Base-by-base conservation (phyloP, 2,329 filamentous ascomycete species). In the Thermoascus crustaceus region DNA sequence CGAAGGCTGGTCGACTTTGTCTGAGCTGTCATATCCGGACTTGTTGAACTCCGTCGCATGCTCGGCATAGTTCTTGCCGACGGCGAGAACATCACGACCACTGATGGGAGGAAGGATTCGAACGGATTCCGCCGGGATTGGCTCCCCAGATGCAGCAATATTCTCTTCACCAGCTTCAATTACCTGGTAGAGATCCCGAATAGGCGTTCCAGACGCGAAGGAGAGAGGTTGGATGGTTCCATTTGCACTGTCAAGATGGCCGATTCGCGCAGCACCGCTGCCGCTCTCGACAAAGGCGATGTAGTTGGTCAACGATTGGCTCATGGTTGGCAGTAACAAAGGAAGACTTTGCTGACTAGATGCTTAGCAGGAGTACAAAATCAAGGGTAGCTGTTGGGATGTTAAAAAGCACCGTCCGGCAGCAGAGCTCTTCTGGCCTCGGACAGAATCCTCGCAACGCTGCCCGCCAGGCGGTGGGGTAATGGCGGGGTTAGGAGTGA, bases 11-110 rank as follows among this genome's bases (percentile, higher is more conserved):
- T 72, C 71, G 0, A 61, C 55, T 43, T 75, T 76, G 44, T 77
- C 73, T 4, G 64, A 71, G 37, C 63, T 65, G 48, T 76, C 73
- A 44, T 67, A 76, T 0, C 73, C 72, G 1, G 67, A 71, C 7
- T 53, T 60, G 45, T 76, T 73, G 55, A 77, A 76, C 40, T 76
- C 72, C 35, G 66, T 69, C 1, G 73, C 73, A 46, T 77, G 73
- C 25, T 73, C 72, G 20, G 59, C 55, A 44, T 76, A 77, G 44
- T 76, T 76, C 48, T 76, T 75, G 18, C 72, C 71, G 2, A 76
- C 69, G 30, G 69, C 64, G 2, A 76, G 60, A n/a, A 76, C 55
- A 48, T 76, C 71, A 17, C 72, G 60, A 5, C 62, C 64, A 13
- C 53, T 56, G 26, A 75, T 60, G 0, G 69, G 67, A 2, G 72